phyloP scores from a whole-genome alignment of 2,329 filamentous ascomycete species.

The Hymenoscyphus occultus region DNA sequence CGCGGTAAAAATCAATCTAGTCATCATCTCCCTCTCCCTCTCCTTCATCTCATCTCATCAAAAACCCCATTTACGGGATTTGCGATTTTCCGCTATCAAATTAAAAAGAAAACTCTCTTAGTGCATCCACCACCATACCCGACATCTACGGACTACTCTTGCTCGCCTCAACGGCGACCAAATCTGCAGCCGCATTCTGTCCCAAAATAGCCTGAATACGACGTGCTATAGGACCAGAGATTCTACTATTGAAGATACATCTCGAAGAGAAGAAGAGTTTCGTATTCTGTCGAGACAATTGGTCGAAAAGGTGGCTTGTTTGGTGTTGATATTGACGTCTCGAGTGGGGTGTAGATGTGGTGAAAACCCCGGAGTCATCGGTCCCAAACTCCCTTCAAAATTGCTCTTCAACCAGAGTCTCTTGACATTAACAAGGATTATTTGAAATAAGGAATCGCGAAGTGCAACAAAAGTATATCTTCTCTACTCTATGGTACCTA shows the following conservation, averaged over 20 bases:
- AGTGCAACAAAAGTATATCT: slow-evolving; percentile 24
- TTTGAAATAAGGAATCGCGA: slow-evolving; percentile 25
- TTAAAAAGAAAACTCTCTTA: slow-evolving; percentile 12
- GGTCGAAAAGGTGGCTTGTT: neutral
- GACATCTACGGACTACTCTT: neutral
- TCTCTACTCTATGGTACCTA: neutral
- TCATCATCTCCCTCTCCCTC: neutral
- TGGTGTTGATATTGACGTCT: slow-evolving; percentile 4
- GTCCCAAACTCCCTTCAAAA: slow-evolving; percentile 13
- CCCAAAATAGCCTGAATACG: slow-evolving; percentile 21
- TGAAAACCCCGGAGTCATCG: slow-evolving; percentile 11
- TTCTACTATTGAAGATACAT: slow-evolving; percentile 16
- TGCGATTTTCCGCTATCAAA: slow-evolving; percentile 17
- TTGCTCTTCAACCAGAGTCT: slow-evolving; percentile 15
- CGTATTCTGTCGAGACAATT: neutral
- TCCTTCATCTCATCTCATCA: neutral
- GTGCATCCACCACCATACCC: slow-evolving; percentile 16
- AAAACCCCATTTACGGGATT: slow-evolving; percentile 5
- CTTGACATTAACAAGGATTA: slow-evolving; percentile 16
- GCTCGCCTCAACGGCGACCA: slow-evolving; percentile 15
- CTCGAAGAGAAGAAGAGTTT: neutral
- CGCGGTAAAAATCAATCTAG: neutral
- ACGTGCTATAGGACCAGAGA: slow-evolving; percentile 13
- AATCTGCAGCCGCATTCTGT: slow-evolving; percentile 15
- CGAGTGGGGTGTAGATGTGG: neutral